Base-by-base conservation (phyloP, 1,139 yeast species). In the Martiniozyma asiatica region DNA sequence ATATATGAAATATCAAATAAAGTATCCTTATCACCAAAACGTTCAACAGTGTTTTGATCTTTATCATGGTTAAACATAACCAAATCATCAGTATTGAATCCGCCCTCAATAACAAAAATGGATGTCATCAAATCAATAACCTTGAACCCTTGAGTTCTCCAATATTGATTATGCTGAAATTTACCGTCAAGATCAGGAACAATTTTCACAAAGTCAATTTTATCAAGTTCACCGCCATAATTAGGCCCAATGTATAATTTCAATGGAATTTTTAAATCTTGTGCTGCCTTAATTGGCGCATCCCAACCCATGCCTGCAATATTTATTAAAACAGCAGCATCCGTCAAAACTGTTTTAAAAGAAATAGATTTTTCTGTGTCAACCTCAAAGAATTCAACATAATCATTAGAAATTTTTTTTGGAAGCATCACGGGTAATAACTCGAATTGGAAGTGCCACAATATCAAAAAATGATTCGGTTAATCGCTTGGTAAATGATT, bases 201-300 rank as follows among this genome's bases (percentile, higher is more conserved):
- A 8, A 26, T 18, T n/a, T 28, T 13, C 7, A 33, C 27, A 32
- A 41, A 36, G 17, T 38, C 48, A 12, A 47, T 42, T 18, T 49
- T 47, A 6, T 38, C 45, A 21, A 59, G 37, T 30, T 70, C 70
- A 24, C 56, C 45, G 27, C 82, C 82, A 42, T 68, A 74, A 44
- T 73, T 80, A 4, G 80, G 67, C 22, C 81, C 78, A 35, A 74
- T 61, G 50, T 63, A 73, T 21, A 73, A 43, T 47, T 68, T 65
- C 26, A 73, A 72, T 42, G 59, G 36, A 10, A 17, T 19, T 24
- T 63, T 61, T 18, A 27, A 38, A 12, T 45, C 46, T 6, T 47
- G 45, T 3, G 65, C 60, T 6, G 71, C 61, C 3, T 58, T 55
- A 8, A 58, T 38, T 3, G 50, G 42, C 3, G 30, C 41, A 17